Base-by-base conservation (phyloP, 2,329 filamentous ascomycete species). In the Aspergillus carbonarius region DNA sequence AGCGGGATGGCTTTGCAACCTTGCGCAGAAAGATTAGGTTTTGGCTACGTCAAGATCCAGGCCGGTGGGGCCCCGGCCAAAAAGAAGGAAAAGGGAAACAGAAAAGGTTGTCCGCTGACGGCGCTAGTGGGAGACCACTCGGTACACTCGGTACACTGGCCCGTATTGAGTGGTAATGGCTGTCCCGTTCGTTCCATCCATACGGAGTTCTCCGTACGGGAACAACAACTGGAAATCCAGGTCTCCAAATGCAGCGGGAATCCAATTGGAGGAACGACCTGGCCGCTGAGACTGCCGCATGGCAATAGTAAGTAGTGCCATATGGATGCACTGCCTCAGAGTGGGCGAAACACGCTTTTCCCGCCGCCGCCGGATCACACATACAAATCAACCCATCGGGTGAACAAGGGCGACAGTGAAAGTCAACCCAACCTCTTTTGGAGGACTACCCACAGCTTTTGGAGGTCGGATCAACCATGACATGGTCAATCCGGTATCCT, bases 21-120 rank as follows among this genome's bases (percentile, higher is more conserved):
- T 58, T 63, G 66, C 55, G 57, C 64, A 64, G 66, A 63, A 63
- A 68, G 70, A 73, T 73, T 72, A 74, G 68, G 62, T 69, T 72
- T 70, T 53, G 60, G 59, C 70, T 72, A 74, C 71, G 72, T 74
- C 71, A 74, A 71, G 70, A 71, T 69, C 67, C 64, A 69, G 65
- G 57, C 42, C 12, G 52, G 65, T 66, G 67, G 61, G 61, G 63
- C 60, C 32, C 55, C 58, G 54, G 55, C 56, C 55, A 51, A 55
- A 60, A 54, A 54, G 46, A 47, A 57, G 57, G 48, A 60, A 60
- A 60, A 49, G 46, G 48, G 56, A 56, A 53, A 60, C 59, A 58
- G 44, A 57, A 50, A 49, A 59, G 55, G 51, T 54, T 54, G 51
- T 49, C 49, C 50, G 55, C 55, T 61, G 54, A 46, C 50, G 59